Conservation (phyloP, 805 yeast genomes). For the Hanseniaspora valbyensis region DNA sequence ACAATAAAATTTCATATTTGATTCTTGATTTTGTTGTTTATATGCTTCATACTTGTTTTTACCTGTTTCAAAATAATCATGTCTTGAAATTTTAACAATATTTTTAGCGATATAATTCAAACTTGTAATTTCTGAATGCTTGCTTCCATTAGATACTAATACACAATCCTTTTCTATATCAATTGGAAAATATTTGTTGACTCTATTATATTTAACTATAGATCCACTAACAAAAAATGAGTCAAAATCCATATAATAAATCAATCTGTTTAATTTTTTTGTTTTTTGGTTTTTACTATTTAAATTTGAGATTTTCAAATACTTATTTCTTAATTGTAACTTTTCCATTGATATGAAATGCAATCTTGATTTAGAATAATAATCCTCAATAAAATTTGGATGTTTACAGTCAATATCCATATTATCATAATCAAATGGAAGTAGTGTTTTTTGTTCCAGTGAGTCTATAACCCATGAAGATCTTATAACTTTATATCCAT, state of each 20-base stretch:
- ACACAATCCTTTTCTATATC: slow-evolving; percentile 43
- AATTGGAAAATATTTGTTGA: slow-evolving; percentile 21
- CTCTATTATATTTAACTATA: slow-evolving; percentile 42
- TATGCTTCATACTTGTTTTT: slow-evolving; percentile 46
- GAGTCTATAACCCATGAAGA: slow-evolving; percentile 77
- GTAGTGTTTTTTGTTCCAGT: slow-evolving; percentile 35
- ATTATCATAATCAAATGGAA: slow-evolving; percentile 29
- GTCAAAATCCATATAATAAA: slow-evolving; percentile 84
- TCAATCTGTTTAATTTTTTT: slow-evolving; percentile 22
- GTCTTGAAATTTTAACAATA: slow-evolving; percentile 64
- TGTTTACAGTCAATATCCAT: slow-evolving; percentile 48
- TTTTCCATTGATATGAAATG: slow-evolving; percentile 89
- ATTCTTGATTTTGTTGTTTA: slow-evolving; percentile 42
- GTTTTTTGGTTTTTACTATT: too few relatives aligned
- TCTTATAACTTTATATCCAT: slow-evolving; percentile 52
- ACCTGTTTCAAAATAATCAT: slow-evolving; percentile 80
- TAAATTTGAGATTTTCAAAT: slow-evolving; percentile 28
- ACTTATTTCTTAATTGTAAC: slow-evolving; percentile 53
- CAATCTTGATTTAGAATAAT: slow-evolving; percentile 69
- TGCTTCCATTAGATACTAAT: slow-evolving; percentile 46
- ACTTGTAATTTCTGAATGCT: slow-evolving; percentile 67
- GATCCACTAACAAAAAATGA: slow-evolving; percentile 89
- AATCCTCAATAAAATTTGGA: slow-evolving; percentile 61
- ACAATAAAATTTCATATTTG: slow-evolving; percentile 32
- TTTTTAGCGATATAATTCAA: slow-evolving; percentile 82